Evolutionary conservation across 1,284 basidiomycete genomes (phyloP).

Genomic region (Mixia osmundae): DNA sequence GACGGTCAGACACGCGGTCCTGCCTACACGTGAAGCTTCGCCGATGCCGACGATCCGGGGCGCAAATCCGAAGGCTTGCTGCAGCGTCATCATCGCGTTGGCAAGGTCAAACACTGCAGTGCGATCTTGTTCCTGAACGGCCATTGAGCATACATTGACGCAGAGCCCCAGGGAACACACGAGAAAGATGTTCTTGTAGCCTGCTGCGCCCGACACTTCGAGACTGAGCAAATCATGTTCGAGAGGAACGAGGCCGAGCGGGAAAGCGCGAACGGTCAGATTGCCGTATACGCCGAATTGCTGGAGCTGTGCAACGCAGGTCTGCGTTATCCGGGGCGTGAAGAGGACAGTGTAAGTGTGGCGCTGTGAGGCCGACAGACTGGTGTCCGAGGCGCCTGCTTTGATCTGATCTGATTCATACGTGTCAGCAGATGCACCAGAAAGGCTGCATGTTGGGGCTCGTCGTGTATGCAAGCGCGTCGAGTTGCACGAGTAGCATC

Average conservation of each 20-base stretch:
- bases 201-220: constrained; percentile 54
- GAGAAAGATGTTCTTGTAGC: constrained; percentile 10
- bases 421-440: too few relatives aligned
- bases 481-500: too few relatives aligned
- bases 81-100: constrained; percentile 60
- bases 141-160: background rate
- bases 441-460: too few relatives aligned
- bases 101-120: constrained; percentile 70
- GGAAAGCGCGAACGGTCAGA: constrained; percentile 58
- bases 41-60: constrained; percentile 87
- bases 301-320: constrained; percentile 59
- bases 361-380: constrained; percentile 29
- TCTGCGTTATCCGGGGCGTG: constrained; percentile 63
- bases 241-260: constrained; percentile 76
- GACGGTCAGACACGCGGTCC: background rate
- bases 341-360: constrained; percentile 73
- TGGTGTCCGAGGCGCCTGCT: too few relatives aligned
- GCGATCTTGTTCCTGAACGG: constrained; percentile 64
- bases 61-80: constrained; percentile 68
- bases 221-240: constrained; percentile 75
- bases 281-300: constrained; percentile 83
- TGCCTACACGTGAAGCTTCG: constrained; percentile 49
- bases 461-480: too few relatives aligned
- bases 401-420: constrained; percentile 9
- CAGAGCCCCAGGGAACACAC: background rate